Evolutionary conservation across 768 basidiomycete genomes (phyloP), one percentile per base, ranked within the genome.

Genomic region (Pleurotus ostreatus): DNA sequence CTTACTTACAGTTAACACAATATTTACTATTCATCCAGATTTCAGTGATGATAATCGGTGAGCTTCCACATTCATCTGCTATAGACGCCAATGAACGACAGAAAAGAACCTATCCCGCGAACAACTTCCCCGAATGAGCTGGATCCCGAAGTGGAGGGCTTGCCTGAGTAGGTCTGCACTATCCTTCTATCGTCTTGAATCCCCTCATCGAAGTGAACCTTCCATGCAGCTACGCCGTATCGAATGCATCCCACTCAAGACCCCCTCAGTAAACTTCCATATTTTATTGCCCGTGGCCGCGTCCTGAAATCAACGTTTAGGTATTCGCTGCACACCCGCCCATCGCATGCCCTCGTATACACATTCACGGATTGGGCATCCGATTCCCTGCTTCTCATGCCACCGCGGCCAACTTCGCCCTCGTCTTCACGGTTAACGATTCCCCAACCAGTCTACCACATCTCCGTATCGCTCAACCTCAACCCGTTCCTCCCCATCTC

Each of bases 401-500:
- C 75, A 1, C 74, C 72, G 12, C 55, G 26, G 8, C 38, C 49
- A 9, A 40, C 41, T 2, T 15, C 46, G 34, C 45, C 58, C 4
- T 22, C 59, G 61, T 2, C 16, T 20, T 20, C 20, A 8, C 56
- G 61, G 8, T 46, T 62, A 11, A 60, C 56, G 15, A 66, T 65
- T 15, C 64, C 63, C 34, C 30, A 34, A 8, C 74, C 77, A 1
- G 49, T 75, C 13, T 78, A 78, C 55, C 70, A 71, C n/a, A 73
- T 80, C 34, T 66, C 72, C 4, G 74, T 75, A 1, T 62, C 69
- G 4, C 67, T 80, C 26, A 74, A 78, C 56, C 67, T 79, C 15
- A 74, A 76, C 56, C 79, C 78, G 2, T 77, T 79, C 49, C 66
- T 75, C 1, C 78, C 78, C 8, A 61, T 79, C 2, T 76, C 75